These are phyloP conservation scores for Tylopilus felleus DNA, from an alignment of 768 basidiomycete species.

Conservation along the genomic window DNA sequence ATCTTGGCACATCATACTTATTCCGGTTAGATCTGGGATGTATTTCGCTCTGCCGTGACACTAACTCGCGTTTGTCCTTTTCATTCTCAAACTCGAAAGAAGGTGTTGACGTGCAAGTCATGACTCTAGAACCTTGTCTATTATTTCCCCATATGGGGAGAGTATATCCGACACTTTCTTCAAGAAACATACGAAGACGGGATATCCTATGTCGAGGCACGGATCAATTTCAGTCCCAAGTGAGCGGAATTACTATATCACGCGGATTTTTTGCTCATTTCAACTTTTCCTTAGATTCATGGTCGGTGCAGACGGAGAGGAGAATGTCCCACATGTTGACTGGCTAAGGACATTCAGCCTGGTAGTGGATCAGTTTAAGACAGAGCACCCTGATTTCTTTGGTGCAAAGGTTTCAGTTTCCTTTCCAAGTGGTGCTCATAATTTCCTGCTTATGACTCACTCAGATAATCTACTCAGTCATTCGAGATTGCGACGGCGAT, in stretches of 20 bases:
- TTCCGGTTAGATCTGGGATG: slow-evolving; percentile 64
- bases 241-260: slow-evolving; percentile 26
- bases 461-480: slow-evolving; percentile 70
- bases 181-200: slow-evolving; percentile 63
- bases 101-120: neutral
- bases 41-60: slow-evolving; percentile 55
- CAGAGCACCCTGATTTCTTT: slow-evolving; percentile 56
- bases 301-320: slow-evolving; percentile 52
- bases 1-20: neutral
- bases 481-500: slow-evolving; percentile 52
- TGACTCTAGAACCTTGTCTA: slow-evolving; percentile 35
- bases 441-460: neutral
- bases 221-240: slow-evolving; percentile 63
- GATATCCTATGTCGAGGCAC: slow-evolving; percentile 65
- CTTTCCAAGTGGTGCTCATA: neutral
- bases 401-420: slow-evolving; percentile 52
- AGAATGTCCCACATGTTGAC: slow-evolving; percentile 55
- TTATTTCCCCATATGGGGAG: slow-evolving; percentile 55
- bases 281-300: slow-evolving; percentile 43
- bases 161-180: slow-evolving; percentile 64
- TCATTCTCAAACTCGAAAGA: neutral
- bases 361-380: slow-evolving; percentile 54
- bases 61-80: slow-evolving; percentile 43
- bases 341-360: slow-evolving; percentile 54
- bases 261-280: neutral